A percentile compares a stretch with the other conserved stretches of the same genome.
Conservation (phyloP, 2,329 filamentous ascomycete species). For the Fusarium subglutinans region DNA sequence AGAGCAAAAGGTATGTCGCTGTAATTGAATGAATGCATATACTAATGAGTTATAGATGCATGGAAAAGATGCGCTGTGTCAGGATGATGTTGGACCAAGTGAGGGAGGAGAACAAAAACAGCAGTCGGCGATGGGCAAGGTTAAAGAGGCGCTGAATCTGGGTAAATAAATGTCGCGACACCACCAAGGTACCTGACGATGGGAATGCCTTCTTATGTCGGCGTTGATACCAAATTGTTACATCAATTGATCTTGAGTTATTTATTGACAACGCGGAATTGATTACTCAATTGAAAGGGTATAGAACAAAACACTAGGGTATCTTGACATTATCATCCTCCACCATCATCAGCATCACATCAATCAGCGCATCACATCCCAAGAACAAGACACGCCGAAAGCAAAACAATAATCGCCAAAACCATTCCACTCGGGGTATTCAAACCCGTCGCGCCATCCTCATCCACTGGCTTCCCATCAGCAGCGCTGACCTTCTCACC, state of each 20-base stretch:
- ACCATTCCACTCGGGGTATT: constrained; percentile 1
- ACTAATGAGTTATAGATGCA: constrained; percentile 31
- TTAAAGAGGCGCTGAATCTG: constrained; percentile 42
- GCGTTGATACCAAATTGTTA: constrained; percentile 24
- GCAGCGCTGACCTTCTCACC: constrained; percentile 53
- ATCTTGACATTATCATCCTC: constrained; percentile 28
- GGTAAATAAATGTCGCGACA: constrained; percentile 25
- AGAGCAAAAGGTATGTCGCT: constrained; percentile 41
- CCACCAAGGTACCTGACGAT: not conserved
- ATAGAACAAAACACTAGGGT: constrained; percentile 28
- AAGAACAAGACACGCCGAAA: constrained; percentile 17
- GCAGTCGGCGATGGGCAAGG: constrained; percentile 38
- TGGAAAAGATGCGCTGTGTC: constrained; percentile 35
- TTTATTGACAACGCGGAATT: not conserved
- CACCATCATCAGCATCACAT: not conserved
- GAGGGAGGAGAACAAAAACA: not conserved
- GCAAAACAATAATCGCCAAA: constrained; percentile 25
- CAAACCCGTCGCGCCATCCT: constrained; percentile 3
- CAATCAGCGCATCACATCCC: not conserved
- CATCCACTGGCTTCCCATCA: constrained; percentile 25
- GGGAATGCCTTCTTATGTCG: not conserved
- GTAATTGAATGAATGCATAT: rapidly evolving
- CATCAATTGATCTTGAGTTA: not conserved
- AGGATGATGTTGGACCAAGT: constrained; percentile 26
- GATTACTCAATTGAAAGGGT: not conserved